Percentiles rank a stretch among this genome's conserved stretches.
These are phyloP conservation scores for Alternaria panax DNA, from an alignment of 2,329 filamentous ascomycete genomes.

Conservation along the genomic window DNA sequence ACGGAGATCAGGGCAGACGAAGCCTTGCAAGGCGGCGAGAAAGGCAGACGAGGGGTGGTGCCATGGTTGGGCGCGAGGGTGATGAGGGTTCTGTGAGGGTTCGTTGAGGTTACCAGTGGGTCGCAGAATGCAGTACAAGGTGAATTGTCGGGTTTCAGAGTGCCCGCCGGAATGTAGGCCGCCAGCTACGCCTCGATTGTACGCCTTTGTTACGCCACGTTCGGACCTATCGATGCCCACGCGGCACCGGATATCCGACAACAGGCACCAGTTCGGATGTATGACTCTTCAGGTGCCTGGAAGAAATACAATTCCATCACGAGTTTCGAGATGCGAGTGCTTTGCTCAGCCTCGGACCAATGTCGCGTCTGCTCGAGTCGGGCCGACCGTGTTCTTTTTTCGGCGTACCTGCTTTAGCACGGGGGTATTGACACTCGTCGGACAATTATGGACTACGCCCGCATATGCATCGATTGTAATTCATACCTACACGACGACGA, in stretches of 20 bases:
- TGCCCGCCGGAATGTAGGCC: background rate
- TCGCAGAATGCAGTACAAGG: constrained; percentile 1
- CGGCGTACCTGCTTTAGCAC: background rate
- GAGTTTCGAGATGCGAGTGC: constrained; percentile 17
- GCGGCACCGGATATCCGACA: constrained; percentile 1
- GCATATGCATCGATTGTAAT: background rate
- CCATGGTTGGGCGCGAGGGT: background rate
- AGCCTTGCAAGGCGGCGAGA: constrained; percentile 9
- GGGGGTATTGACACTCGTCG: background rate
- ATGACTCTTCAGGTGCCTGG: constrained; percentile 2
- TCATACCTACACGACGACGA: background rate
- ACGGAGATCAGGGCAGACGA: background rate
- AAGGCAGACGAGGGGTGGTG: constrained; percentile 12
- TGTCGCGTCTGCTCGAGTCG: constrained; percentile 25
- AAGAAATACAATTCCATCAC: constrained; percentile 10
- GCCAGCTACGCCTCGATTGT: background rate
- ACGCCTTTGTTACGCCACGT: background rate
- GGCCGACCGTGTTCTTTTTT: constrained; percentile 18
- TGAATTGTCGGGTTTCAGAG: background rate
- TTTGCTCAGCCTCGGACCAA: constrained; percentile 19
- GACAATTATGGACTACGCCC: background rate
- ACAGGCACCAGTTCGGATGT: constrained; percentile 2
- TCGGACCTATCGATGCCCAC: constrained; percentile 1
- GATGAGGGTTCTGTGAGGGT: background rate
- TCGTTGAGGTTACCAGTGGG: background rate